Percentiles rank a stretch among this genome's conserved stretches.
These are phyloP conservation scores for Fusarium concolor DNA, from an alignment of 2,329 filamentous ascomycete species.

Conservation along the genomic window DNA sequence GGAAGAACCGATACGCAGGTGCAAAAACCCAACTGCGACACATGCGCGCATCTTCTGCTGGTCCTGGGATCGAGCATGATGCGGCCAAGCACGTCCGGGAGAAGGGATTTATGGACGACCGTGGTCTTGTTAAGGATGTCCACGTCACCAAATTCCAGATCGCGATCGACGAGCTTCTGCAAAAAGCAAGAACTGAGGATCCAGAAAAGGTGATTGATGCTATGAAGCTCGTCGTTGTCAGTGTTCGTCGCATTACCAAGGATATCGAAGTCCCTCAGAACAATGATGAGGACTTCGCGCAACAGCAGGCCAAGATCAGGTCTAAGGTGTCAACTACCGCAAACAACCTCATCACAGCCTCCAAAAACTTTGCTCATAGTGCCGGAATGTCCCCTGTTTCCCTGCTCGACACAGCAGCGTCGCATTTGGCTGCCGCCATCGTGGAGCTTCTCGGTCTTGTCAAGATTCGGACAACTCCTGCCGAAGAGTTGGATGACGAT, in stretches of 20 bases:
- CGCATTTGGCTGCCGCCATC: slow-evolving; percentile 85
- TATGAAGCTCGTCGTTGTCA: slow-evolving; percentile 87
- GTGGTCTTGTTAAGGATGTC: slow-evolving; percentile 87
- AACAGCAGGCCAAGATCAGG: slow-evolving; percentile 77
- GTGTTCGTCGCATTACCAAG: slow-evolving; percentile 85
- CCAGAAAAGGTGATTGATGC: slow-evolving; percentile 81
- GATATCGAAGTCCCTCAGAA: slow-evolving; percentile 74
- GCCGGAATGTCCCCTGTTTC: slow-evolving; percentile 92
- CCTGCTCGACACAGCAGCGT: slow-evolving; percentile 90
- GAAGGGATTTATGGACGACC: slow-evolving; percentile 74
- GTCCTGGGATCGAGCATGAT: slow-evolving; percentile 75
- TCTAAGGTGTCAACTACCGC: slow-evolving; percentile 89
- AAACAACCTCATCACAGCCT: slow-evolving; percentile 94
- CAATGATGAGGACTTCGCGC: slow-evolving; percentile 64
- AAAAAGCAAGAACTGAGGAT: slow-evolving; percentile 78
- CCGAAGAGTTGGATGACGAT: slow-evolving; percentile 80
- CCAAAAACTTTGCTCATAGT: slow-evolving; percentile 88
- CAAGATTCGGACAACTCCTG: slow-evolving; percentile 83
- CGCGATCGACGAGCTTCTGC: slow-evolving; percentile 89
- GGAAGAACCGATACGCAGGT: slow-evolving; percentile 89
- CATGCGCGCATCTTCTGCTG: slow-evolving; percentile 83
- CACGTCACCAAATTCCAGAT: slow-evolving; percentile 97
- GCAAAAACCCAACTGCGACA: slow-evolving; percentile 88
- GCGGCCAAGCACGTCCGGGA: slow-evolving; percentile 75
- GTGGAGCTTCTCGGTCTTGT: slow-evolving; percentile 86